Evolutionary conservation across 805 yeast species (phyloP).

Genomic region (Myxozyma neotropica): DNA sequence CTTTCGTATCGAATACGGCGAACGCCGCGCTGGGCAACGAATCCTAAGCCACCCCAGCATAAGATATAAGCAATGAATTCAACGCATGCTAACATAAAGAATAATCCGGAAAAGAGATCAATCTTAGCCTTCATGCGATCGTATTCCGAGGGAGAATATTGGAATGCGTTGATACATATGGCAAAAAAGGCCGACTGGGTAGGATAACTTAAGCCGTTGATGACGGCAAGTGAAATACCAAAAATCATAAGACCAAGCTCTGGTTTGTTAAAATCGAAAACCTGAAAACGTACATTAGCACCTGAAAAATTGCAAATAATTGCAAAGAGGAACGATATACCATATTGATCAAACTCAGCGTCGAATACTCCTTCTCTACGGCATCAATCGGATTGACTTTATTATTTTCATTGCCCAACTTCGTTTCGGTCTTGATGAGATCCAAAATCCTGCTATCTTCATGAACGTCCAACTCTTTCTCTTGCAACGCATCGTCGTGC

Average conservation of each 20-base stretch:
- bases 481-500: too few species aligned
- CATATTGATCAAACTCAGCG: neutral
- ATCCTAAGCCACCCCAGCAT: constrained; percentile 43
- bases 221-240: constrained; percentile 16
- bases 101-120: constrained; percentile 45
- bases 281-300: neutral
- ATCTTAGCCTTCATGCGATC: constrained; percentile 43
- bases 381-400: neutral
- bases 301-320: neutral
- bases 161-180: constrained; percentile 21
- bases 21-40: constrained; percentile 31
- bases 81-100: constrained; percentile 44
- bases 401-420: constrained; percentile 17
- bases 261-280: constrained; percentile 8
- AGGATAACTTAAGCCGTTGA: constrained; percentile 27
- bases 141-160: constrained; percentile 40
- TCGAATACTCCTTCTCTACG: neutral
- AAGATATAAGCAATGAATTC: constrained; percentile 46
- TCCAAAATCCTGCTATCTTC: constrained; percentile 26
- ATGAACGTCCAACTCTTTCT: neutral
- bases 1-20: constrained; percentile 35
- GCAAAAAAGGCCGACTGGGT: constrained; percentile 25
- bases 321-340: neutral
- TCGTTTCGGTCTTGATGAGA: constrained; percentile 16
- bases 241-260: constrained; percentile 7